A percentile compares a stretch with the other conserved stretches of the same genome.
These are phyloP conservation scores for Candida nonsorbophila DNA, from an alignment of 805 yeast species.

Conservation along the genomic window DNA sequence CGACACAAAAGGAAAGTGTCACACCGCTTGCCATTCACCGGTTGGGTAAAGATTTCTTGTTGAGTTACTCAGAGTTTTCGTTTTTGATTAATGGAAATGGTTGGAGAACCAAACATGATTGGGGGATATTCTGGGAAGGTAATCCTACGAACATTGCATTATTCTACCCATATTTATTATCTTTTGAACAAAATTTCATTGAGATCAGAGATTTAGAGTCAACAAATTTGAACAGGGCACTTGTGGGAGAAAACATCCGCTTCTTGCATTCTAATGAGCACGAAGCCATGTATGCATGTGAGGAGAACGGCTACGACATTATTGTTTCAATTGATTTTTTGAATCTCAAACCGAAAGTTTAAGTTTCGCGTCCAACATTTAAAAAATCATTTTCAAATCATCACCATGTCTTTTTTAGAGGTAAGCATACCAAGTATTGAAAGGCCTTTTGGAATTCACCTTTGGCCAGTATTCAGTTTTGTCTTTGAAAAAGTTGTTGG, in stretches of 20 bases:
- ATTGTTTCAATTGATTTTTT: slow-evolving; percentile 92
- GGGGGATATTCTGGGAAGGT: slow-evolving; percentile 97
- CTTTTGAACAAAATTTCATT: slow-evolving; percentile 85
- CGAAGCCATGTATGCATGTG: slow-evolving; percentile 89
- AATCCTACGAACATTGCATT: slow-evolving; percentile 87
- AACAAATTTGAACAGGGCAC: slow-evolving; percentile 80
- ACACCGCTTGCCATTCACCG: slow-evolving; percentile 91
- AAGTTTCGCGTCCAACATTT: not conserved
- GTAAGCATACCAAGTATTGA: slow-evolving; percentile 31
- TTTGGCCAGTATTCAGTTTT: slow-evolving; percentile 64
- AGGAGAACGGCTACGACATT: slow-evolving; percentile 85
- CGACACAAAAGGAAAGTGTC: slow-evolving; percentile 67
- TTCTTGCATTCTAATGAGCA: slow-evolving; percentile 86
- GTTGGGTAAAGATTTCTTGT: slow-evolving; percentile 79
- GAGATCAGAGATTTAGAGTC: slow-evolving; percentile 90
- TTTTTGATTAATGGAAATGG: slow-evolving; percentile 93
- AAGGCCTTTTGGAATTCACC: slow-evolving; percentile 51
- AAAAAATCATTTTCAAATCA: not conserved
- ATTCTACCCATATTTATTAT: slow-evolving; percentile 88
- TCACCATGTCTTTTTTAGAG: slow-evolving; percentile 14
- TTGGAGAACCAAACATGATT: slow-evolving; percentile 90
- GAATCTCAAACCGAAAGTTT: slow-evolving; percentile 41
- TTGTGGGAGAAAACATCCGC: slow-evolving; percentile 87
- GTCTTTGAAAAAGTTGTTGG: slow-evolving; percentile 43
- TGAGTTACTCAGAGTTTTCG: slow-evolving; percentile 89